These are phyloP conservation scores for Candida morakotiae DNA, from an alignment of 805 yeast genomes.

Conservation along the genomic window DNA sequence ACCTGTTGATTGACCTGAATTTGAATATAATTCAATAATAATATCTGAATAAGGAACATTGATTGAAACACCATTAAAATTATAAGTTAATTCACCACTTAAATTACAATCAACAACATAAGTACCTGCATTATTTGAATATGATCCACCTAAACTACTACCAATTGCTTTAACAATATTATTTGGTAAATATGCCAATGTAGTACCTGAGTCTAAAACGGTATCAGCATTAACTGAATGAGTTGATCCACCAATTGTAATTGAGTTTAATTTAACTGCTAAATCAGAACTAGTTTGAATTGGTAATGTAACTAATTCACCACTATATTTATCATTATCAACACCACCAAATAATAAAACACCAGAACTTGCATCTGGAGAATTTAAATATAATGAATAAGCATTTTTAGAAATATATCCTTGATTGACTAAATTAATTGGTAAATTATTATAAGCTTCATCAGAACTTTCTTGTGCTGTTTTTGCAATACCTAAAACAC, in stretches of 20 bases:
- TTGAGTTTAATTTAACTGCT: slow-evolving; percentile 23
- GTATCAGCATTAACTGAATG: slow-evolving; percentile 8
- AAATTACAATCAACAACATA: slow-evolving; percentile 41
- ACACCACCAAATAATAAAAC: slow-evolving; percentile 30
- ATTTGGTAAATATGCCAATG: slow-evolving; percentile 35
- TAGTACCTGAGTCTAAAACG: slow-evolving; percentile 24
- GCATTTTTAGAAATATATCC: slow-evolving; percentile 32
- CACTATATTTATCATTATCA: slow-evolving; percentile 24
- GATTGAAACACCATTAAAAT: slow-evolving; percentile 35
- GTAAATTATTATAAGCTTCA: slow-evolving; percentile 27
- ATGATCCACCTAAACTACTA: slow-evolving; percentile 9
- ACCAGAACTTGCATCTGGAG: slow-evolving; percentile 18
- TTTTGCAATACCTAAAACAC: slow-evolving; percentile 18
- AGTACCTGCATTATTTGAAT: slow-evolving; percentile 27
- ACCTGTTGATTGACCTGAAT: slow-evolving; percentile 33
- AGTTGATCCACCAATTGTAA: slow-evolving; percentile 4
- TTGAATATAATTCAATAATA: slow-evolving; percentile 14
- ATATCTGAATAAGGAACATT: slow-evolving; percentile 14
- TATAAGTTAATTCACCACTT: slow-evolving; percentile 9
- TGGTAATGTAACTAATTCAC: slow-evolving; percentile 19
- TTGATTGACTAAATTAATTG: slow-evolving; percentile 24
- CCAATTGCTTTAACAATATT: slow-evolving; percentile 14
- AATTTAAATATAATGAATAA: slow-evolving; percentile 35
- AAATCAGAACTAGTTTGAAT: slow-evolving; percentile 6
- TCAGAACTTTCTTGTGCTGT: slow-evolving; percentile 9